Evolutionary conservation across 176 grass and related monocot species (phyloP), one percentile per base, ranked within the genome.

Genomic region (Phoenix roebelenii): DNA sequence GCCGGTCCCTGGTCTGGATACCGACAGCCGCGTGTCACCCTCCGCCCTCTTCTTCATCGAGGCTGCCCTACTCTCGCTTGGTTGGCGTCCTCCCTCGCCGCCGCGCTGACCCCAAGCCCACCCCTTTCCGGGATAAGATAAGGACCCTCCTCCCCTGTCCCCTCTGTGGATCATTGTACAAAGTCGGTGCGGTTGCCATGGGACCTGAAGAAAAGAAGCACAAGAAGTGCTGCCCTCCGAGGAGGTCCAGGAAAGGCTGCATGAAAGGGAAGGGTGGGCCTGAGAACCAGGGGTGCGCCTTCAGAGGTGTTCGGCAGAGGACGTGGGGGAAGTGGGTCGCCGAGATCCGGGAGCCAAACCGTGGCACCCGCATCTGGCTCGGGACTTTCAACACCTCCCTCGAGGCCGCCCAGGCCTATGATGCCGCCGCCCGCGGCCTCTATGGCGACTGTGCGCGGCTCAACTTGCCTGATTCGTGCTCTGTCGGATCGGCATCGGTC

Each of bases 181-280:
- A 4, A 9, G 35, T 44, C 14, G 35, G 35, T 44, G 35, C 35
- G 3, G 35, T 14, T 44, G 1, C 35, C 5, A 51, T 55, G 10
- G 32, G 16, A 4, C 19, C 24, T 0, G 49, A 61, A 28, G 28
- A 52, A 62, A 54, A 28, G 54, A n/a, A 67, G 55, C 5, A 59
- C 0, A 76, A 70, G 10, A 87, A 79, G 74, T 90, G 83, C 71
- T 90, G 77, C 80, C 80, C 83, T 15, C 83, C 90, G 10, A 67
- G 91, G 15, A 66, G 86, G 60, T 95, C 91, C 17, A 63, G 82
- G 16, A 89, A 95, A 70, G 90, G 90, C 0, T 95, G 90, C 86
- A 95, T 95, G 86, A 95, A 90, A 80, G 90, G 90, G 0, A 95
- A 95, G 55, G 90, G 90, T 10, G 90, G 90, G 6, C 90, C 86